phyloP scores from a whole-genome alignment of 2,329 filamentous ascomycete genomes.

The Aspergillus carbonarius region DNA sequence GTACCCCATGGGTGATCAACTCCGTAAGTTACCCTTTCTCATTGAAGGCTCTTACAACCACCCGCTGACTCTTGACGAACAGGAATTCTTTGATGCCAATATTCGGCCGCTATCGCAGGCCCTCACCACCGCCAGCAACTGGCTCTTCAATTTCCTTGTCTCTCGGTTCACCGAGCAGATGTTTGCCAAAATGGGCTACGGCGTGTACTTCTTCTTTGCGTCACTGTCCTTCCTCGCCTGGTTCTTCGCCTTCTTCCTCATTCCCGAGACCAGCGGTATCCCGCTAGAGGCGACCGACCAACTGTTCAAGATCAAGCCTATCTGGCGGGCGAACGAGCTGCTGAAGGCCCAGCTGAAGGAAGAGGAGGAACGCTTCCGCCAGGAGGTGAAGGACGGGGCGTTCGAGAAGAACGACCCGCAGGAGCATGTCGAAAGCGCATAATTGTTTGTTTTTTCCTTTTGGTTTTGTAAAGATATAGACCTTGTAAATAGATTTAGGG shows the following conservation, averaged over 20 bases:
- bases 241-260: conserved; percentile 61
- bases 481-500: not conserved
- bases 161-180: conserved; percentile 42
- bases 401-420: conserved; percentile 16
- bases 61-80: conserved; percentile 10
- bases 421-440: conserved; percentile 48
- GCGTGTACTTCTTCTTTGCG: conserved; percentile 69
- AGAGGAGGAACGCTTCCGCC: conserved; percentile 38
- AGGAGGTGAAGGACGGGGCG: conserved; percentile 27
- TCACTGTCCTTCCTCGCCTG: conserved; percentile 59
- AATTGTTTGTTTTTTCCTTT: not conserved
- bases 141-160: conserved; percentile 39
- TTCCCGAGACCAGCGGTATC: conserved; percentile 67
- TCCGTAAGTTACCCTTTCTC: conserved; percentile 31
- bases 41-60: not conserved
- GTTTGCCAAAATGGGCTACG: conserved; percentile 51
- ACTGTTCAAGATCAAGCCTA: conserved; percentile 52
- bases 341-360: conserved; percentile 34
- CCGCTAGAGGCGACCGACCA: conserved; percentile 66
- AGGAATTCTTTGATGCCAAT: conserved; percentile 70
- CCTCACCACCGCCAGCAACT: conserved; percentile 51
- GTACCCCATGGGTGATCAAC: conserved; percentile 74
- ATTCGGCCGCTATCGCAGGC: conserved; percentile 70
- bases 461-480: not conserved
- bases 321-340: conserved; percentile 32